Percentiles rank a stretch among this genome's conserved stretches.
phyloP scores from a whole-genome alignment of 129 eudicot genomes.

The Lactuca saligna region DNA sequence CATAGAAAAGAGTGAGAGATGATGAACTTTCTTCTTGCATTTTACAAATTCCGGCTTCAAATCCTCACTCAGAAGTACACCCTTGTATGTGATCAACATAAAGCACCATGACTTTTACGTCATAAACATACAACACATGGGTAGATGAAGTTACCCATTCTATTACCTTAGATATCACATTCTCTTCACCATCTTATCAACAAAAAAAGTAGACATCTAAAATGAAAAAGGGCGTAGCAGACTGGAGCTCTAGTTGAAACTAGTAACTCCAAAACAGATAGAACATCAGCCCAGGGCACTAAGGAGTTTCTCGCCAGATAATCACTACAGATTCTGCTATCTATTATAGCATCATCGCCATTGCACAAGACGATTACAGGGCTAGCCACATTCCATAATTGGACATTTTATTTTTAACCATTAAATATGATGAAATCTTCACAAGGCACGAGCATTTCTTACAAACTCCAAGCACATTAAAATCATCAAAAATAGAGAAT shows the following conservation, averaged over 20 bases:
- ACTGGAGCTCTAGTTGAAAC: constrained; percentile 21
- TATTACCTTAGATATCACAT: no score
- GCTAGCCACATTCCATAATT: constrained; percentile 25
- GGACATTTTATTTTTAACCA: constrained; percentile 11
- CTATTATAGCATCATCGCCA: constrained; percentile 17
- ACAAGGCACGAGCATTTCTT: constrained; percentile 5
- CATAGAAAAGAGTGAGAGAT: no score
- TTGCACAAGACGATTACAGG: constrained; percentile 26
- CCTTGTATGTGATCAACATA: no score
- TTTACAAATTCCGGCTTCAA: no score
- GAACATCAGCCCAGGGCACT: constrained; percentile 7
- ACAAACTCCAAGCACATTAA: constrained; percentile 12
- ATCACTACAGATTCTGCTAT: constrained; percentile 10
- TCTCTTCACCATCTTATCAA: not conserved
- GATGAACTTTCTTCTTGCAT: no score
- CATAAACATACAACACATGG: not conserved
- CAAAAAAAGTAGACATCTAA: not conserved
- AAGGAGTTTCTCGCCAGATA: not conserved
- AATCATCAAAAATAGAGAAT: constrained; percentile 11
- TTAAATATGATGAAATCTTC: not conserved
- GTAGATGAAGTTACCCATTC: no score
- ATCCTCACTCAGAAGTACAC: no score
- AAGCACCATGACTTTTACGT: not conserved
- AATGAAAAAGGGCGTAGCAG: constrained; percentile 3
- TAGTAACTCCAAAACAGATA: constrained; percentile 1